phyloP scores from a whole-genome alignment of 768 basidiomycete genomes.

The Suillus decipiens region DNA sequence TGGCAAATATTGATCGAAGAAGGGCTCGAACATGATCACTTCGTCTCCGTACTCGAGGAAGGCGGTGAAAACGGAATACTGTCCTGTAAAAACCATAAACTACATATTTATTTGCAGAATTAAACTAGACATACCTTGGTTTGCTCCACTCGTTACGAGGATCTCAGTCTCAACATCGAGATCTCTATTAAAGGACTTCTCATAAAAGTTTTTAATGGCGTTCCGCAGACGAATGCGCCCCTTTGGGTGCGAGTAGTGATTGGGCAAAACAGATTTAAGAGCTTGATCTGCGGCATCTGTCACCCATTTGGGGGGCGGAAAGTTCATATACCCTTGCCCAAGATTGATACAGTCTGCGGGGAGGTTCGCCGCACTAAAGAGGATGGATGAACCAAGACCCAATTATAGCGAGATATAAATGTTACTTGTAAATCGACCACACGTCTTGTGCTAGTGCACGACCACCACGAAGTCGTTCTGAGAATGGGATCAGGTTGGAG shows the following conservation, averaged over 20 bases:
- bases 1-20: constrained; percentile 95
- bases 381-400: constrained; percentile 7
- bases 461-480: constrained; percentile 72
- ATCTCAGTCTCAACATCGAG: constrained; percentile 88
- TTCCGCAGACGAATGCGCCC: constrained; percentile 86
- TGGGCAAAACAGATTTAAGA: constrained; percentile 57
- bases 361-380: constrained; percentile 75
- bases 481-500: constrained; percentile 61
- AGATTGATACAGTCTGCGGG: constrained; percentile 94
- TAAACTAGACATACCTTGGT: constrained; percentile 66
- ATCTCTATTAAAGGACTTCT: constrained; percentile 62
- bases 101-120: neutral
- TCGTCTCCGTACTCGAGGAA: constrained; percentile 93
- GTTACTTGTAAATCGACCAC: constrained; percentile 88
- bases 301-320: constrained; percentile 81
- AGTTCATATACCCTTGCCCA: constrained; percentile 95
- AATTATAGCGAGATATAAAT: constrained; percentile 11
- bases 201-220: constrained; percentile 83
- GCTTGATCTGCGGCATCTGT: constrained; percentile 72
- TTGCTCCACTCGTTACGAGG: constrained; percentile 93
- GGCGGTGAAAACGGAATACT: constrained; percentile 91
- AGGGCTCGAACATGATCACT: constrained; percentile 98
- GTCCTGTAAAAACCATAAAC: constrained; percentile 51
- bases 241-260: constrained; percentile 91
- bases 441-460: constrained; percentile 82